phyloP scores from a whole-genome alignment of 2,329 filamentous ascomycete species.

The Lachnellula willkommii region DNA sequence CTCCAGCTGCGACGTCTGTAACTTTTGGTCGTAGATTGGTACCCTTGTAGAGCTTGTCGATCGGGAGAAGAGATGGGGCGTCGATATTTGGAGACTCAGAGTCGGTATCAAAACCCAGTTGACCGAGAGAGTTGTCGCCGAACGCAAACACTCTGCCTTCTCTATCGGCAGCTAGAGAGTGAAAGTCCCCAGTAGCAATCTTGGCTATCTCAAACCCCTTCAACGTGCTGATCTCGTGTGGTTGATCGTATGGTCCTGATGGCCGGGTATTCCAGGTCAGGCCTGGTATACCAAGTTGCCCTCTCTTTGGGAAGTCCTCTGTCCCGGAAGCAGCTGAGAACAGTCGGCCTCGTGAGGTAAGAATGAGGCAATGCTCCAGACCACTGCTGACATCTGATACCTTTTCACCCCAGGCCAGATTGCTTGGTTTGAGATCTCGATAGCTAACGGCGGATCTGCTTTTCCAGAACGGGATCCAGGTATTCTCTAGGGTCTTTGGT shows the following conservation, averaged over 20 bases:
- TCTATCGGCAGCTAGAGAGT: conserved; percentile 73
- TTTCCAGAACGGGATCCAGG: conserved; percentile 72
- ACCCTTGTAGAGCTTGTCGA: conserved; percentile 66
- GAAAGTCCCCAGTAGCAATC: conserved; percentile 80
- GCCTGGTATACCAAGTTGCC: conserved; percentile 82
- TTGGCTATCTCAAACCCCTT: conserved; percentile 65
- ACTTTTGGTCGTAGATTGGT: conserved; percentile 59
- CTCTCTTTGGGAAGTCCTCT: conserved; percentile 70
- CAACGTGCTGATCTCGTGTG: conserved; percentile 71
- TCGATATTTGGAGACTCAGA: conserved; percentile 58
- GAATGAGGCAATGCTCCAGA: conserved; percentile 76
- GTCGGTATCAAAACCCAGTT: conserved; percentile 75
- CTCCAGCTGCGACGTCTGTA: conserved; percentile 78
- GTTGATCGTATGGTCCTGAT: conserved; percentile 69
- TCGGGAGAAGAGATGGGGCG: conserved; percentile 63
- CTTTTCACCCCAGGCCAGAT: conserved; percentile 63
- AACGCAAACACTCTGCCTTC: conserved; percentile 77
- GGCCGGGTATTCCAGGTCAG: conserved; percentile 76
- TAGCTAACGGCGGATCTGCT: conserved; percentile 58
- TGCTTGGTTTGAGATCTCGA: conserved; percentile 61
- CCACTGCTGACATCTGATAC: conserved; percentile 71
- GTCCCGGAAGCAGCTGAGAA: conserved; percentile 83
- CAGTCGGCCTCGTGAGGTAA: conserved; percentile 79
- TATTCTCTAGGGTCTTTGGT: conserved; percentile 55
- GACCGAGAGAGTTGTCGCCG: conserved; percentile 87